Base-by-base conservation (phyloP, 2,329 filamentous ascomycete genomes). In the Colletotrichum endophyticum region DNA sequence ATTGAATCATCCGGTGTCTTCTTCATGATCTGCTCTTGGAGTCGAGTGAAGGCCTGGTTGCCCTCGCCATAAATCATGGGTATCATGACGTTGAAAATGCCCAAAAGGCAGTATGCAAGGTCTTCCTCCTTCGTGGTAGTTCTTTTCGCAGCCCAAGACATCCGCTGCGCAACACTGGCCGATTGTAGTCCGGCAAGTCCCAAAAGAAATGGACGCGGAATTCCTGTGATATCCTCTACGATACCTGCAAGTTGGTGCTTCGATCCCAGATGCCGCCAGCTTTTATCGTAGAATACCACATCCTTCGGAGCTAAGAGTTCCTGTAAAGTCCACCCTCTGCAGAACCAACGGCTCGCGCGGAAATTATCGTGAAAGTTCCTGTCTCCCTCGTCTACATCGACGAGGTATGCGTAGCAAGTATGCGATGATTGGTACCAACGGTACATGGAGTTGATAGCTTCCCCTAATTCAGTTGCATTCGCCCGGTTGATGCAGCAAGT, bases 201-300 rank as follows among this genome's bases (percentile, higher is more conserved):
- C 1, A 79, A 28, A 0, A 80, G 30, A 13, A 68, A 76, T 2
- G 32, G 63, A 13, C 57, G 71, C 0, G 78, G 76, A 13, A 86
- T 84, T 0, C 78, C 76, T 2, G 85, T 86, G n/a, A 84, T 79
- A 9, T 73, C 62, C 9, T 79, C 79, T 3, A 86, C 72, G 53
- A 70, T 19, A 78, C 78, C 22, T 67, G 76, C 57, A 13, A 76
- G 62, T 5, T 44, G 56, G 3, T 28, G 22, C 63, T 79, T 79
- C 1, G 76, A 77, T 13, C 79, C 79, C 8, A 80, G 27, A 1
- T 1, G 36, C 1, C 4, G 27, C 80, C 80, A 81, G 30, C 74
- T 68, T 30, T 32, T 53, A 36, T 69, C 77, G 28, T 76, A 82
- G 49, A 82, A 83, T 2, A 67, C 63, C 13, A 83, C 19, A 1